Evolutionary conservation across 768 basidiomycete species (phyloP), one percentile per base, ranked within the genome.

Genomic region (Collybia sp.): DNA sequence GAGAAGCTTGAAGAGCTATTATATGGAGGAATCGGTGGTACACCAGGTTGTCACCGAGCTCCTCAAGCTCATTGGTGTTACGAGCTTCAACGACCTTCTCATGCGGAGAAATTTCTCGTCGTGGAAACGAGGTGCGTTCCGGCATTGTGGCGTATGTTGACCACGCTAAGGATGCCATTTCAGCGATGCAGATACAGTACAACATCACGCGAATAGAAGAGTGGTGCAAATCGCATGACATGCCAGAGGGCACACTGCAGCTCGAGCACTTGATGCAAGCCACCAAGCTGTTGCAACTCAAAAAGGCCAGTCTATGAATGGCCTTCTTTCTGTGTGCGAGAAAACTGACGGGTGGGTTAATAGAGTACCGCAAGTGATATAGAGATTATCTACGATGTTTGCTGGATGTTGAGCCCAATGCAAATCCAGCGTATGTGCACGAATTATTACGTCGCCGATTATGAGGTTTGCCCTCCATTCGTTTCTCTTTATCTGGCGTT

Each of bases 111-210:
- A 99, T 66, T 99, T 99, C 69, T 94, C 92, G 53, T 97, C 94
- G 6, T 99, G 96, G 96, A 99, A 99, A 68, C 82, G 96, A 77
- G 94, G 94, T 95, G 56, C 44, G 77, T 70, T 16, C 17, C 16
- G 30, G 12, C 19, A 5, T 32, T 12, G 2, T 31, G 32, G 33
- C 5, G n/a, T 16, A 30, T 20, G 10, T 13, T 36, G 10, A 12
- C 31, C 9, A 36, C 15, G 13, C 32, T 34, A 41, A n/a, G 40
- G 30, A 40, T 43, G 35, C 19, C 33, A 30, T 32, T 45, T 33
- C 52, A 97, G 96, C 96, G 3, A 98, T 99, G 96, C 96, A 99
- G 79, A 98, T 99, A 47, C 96, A 99, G 63, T 99, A 99, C 66
- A 98, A 98, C 61, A 96, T 98, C 61, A 98, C 94, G 25, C 83